A percentile compares a stretch with the other conserved stretches of the same genome.
Conservation (phyloP, 2,329 filamentous ascomycete species). For the Xylaria sp. region DNA sequence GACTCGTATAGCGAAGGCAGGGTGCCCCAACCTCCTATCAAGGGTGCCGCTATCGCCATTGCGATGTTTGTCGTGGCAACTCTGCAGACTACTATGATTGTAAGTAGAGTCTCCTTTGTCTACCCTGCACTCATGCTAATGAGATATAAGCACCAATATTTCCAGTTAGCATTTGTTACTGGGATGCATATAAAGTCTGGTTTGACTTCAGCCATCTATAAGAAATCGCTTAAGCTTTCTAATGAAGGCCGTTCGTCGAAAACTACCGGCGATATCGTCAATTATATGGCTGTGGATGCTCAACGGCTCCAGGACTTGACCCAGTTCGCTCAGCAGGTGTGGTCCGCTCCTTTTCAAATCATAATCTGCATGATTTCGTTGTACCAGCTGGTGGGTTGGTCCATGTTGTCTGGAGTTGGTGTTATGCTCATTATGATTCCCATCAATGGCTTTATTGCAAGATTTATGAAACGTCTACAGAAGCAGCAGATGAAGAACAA, state of each 20-base stretch:
- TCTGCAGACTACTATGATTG: conserved; percentile 84
- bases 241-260: conserved; percentile 92
- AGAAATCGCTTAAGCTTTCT: conserved; percentile 88
- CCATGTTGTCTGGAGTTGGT: conserved; percentile 93
- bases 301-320: conserved; percentile 94
- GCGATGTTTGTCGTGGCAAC: conserved; percentile 92
- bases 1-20: conserved; percentile 73
- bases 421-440: conserved; percentile 99
- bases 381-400: conserved; percentile 92
- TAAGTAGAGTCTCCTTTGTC: conserved; percentile 44
- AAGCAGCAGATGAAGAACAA: conserved; percentile 99
- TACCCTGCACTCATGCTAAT: conserved; percentile 40
- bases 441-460: conserved; percentile 90
- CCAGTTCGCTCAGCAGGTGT: conserved; percentile 93
- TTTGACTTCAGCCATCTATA: conserved; percentile 89
- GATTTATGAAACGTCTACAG: conserved; percentile 93
- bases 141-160: conserved; percentile 82
- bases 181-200: conserved; percentile 97
- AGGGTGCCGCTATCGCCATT: conserved; percentile 87
- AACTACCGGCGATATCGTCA: conserved; percentile 97
- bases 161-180: conserved; percentile 92
- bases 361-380: conserved; percentile 93
- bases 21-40: conserved; percentile 78
- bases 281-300: conserved; percentile 98
- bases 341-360: conserved; percentile 98